These are phyloP conservation scores for Dalbergia cochinchinensis DNA, from an alignment of 306 rosid genomes.

Conservation along the genomic window DNA sequence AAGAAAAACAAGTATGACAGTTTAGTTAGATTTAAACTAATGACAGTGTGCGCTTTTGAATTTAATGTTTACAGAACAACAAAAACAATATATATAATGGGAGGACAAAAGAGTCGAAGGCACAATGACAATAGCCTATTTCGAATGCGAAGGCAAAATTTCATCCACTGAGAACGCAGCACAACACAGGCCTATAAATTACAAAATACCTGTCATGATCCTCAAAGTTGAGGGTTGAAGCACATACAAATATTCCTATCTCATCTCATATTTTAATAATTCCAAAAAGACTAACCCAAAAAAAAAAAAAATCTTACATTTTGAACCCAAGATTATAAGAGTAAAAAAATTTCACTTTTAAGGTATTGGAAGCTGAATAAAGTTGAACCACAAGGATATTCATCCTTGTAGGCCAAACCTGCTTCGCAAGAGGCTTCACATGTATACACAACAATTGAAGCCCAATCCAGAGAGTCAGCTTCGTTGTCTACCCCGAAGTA, in stretches of 20 bases:
- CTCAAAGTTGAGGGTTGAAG: slow-evolving; percentile 19
- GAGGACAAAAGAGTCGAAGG: not conserved
- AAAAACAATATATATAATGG: not conserved
- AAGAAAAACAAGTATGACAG: not conserved
- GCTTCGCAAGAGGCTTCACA: slow-evolving; percentile 78
- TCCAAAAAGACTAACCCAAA: not conserved
- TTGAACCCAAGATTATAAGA: not conserved
- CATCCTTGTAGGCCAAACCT: slow-evolving; percentile 61
- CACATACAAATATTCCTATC: not conserved
- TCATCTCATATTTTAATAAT: not conserved
- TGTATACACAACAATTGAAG: slow-evolving; percentile 65
- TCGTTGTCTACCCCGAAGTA: slow-evolving; percentile 68
- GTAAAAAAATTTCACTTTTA: not conserved
- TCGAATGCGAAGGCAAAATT: not conserved
- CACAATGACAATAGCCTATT: not conserved
- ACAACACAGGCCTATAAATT: not conserved
- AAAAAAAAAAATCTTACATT: not conserved
- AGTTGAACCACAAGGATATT: slow-evolving; percentile 81
- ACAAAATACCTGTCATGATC: not conserved
- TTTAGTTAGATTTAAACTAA: not conserved
- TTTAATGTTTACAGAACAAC: not conserved
- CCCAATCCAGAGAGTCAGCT: slow-evolving; percentile 73
- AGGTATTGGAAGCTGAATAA: slow-evolving; percentile 45
- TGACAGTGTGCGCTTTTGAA: not conserved
- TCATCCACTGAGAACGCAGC: not conserved